phyloP scores from a whole-genome alignment of 1,139 yeast genomes.

The Suhomyces chickasaworum region DNA sequence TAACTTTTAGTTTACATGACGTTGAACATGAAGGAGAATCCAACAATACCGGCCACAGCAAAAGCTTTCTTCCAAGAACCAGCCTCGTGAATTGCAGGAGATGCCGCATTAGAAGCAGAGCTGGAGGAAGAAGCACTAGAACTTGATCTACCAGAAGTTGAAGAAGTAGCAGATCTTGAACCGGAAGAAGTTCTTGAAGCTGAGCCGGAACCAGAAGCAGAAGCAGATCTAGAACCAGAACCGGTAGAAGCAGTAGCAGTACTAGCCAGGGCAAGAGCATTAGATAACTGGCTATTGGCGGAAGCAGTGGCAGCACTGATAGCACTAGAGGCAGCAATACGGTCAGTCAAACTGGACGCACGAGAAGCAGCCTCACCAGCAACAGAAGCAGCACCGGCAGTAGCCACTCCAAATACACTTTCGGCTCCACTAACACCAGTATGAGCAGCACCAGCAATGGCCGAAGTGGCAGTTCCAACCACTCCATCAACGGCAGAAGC shows the following conservation, averaged over 20 bases:
- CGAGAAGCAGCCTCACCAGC: slow-evolving; percentile 6
- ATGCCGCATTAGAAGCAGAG: slow-evolving; percentile 10
- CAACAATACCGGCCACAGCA: slow-evolving; percentile 42
- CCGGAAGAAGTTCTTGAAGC: slow-evolving; percentile 3
- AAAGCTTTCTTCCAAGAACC: slow-evolving; percentile 46
- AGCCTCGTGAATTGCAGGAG: slow-evolving; percentile 18
- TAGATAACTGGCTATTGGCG: not conserved
- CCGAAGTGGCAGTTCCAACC: slow-evolving; percentile 14
- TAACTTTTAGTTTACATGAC: slow-evolving; percentile 24
- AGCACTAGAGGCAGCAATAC: slow-evolving; percentile 6
- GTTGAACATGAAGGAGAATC: slow-evolving; percentile 40
- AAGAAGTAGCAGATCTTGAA: slow-evolving; percentile 4
- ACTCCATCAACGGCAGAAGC: slow-evolving; percentile 16
- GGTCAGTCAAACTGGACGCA: slow-evolving; percentile 8
- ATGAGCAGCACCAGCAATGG: slow-evolving; percentile 12
- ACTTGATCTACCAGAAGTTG: slow-evolving; percentile 9
- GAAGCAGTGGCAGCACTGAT: slow-evolving; percentile 4
- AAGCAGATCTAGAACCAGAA: slow-evolving; percentile 2
- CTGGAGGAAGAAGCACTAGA: slow-evolving; percentile 9
- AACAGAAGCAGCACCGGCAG: slow-evolving; percentile 14
- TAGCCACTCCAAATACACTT: slow-evolving; percentile 15
- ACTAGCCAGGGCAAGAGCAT: slow-evolving; percentile 5
- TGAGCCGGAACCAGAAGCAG: slow-evolving; percentile 5
- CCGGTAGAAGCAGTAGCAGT: slow-evolving; percentile 1
- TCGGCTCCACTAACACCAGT: slow-evolving; percentile 21